These are phyloP conservation scores for Heritiera fomes DNA, from an alignment of 345 rosid species.

Conservation along the genomic window DNA sequence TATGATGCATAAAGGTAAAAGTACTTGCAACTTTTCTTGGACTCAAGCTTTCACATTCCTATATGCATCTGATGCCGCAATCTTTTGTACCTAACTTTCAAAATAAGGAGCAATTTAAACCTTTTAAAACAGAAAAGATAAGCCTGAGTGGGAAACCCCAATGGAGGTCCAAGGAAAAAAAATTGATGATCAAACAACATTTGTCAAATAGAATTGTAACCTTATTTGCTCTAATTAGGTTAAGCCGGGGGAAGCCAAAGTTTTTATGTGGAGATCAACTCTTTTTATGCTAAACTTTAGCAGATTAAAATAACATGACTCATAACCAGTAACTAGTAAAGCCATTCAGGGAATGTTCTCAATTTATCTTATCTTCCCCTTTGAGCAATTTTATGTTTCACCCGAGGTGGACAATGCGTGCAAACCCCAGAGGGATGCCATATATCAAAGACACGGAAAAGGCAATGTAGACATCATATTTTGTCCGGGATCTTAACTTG, in stretches of 20 bases:
- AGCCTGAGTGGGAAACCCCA: neutral
- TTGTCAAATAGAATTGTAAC: neutral
- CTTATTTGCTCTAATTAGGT: neutral
- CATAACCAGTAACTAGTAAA: neutral
- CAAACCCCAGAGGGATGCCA: neutral
- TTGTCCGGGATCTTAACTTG: too few relatives aligned
- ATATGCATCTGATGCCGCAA: neutral
- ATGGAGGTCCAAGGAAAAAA: neutral
- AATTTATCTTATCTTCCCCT: neutral
- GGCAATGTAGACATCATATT: too few relatives aligned
- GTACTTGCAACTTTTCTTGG: neutral
- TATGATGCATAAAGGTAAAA: neutral
- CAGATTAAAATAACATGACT: neutral
- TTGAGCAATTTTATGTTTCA: neutral
- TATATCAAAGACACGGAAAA: neutral
- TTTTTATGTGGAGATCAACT: neutral
- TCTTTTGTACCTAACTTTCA: neutral
- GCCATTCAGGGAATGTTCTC: neutral
- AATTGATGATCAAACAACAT: neutral
- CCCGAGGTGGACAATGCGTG: neutral
- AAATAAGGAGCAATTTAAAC: neutral
- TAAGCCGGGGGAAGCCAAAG: neutral
- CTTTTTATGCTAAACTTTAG: neutral
- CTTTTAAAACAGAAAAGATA: neutral
- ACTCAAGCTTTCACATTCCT: neutral